Base-by-base conservation (phyloP, 1,284 basidiomycete genomes). In the Austroboletus olivaceoglutinosus region DNA sequence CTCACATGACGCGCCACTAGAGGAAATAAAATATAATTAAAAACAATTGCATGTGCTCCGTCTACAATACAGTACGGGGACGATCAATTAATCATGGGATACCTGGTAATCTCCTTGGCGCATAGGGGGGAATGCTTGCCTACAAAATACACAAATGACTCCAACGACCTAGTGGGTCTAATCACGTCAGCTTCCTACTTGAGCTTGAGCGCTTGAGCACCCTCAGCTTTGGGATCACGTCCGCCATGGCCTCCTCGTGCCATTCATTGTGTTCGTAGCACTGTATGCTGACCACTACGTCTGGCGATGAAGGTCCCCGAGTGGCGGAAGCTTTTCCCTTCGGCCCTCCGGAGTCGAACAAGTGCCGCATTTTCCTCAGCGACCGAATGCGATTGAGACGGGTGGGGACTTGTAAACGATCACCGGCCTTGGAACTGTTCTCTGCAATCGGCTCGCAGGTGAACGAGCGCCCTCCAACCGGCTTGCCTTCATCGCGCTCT, bases 151-250 rank as follows among this genome's bases (percentile, higher is more conserved):
- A 39, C n/a, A 19, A 18, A 30, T 30, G 16, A 38, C 11, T 33
- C 31, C 16, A 16, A 33, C 31, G 16, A 33, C 16, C 31, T 11
- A 25, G 31, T 11, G 31, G 19, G 22, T 48, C 37, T 16, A 33
- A 53, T 12, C 15, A 15, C 18, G 30, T 39, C 25, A n/a, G 5
- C 40, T 19, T 16, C 39, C 43, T 57, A 59, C 47, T 47, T 56
- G 12, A 34, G n/a, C 45, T 37, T 68, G 34, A 67, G 58, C 18
- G n/a, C 45, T 37, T 68, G 34, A 67, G 58, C 18, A 50, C 48
- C 49, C 65, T 65, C 27, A 67, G 21, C 34, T 49, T 51, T 19
- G 64, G 65, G 9, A 70, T 65, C 19, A 70, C 57, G 18, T 70
- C 68, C 2, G 25, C 40, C 46, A 65, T 21, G 18, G 48, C 45